phyloP scores from a whole-genome alignment of 768 basidiomycete genomes.

The Pulveroboletus sp. region DNA sequence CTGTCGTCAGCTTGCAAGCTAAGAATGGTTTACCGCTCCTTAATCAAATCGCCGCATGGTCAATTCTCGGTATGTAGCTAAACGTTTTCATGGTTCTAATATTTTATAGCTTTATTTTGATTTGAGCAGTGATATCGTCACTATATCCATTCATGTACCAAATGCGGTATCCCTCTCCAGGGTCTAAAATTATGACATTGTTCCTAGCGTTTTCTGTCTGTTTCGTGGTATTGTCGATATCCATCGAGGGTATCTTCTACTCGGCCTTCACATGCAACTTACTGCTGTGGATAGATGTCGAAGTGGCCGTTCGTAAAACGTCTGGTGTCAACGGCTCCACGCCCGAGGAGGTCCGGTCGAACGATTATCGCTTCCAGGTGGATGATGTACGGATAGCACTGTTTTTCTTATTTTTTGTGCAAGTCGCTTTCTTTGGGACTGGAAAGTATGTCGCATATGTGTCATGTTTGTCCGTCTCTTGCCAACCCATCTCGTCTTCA shows the following conservation, averaged over 20 bases:
- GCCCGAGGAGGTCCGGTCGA: neutral
- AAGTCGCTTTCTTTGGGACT: slow-evolving; percentile 81
- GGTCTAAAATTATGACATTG: slow-evolving; percentile 52
- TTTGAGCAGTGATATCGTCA: slow-evolving; percentile 48
- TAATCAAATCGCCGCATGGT: slow-evolving; percentile 65
- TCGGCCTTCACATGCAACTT: slow-evolving; percentile 61
- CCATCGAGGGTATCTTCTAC: slow-evolving; percentile 78
- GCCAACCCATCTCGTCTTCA: slow-evolving; percentile 24
- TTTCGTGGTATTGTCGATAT: slow-evolving; percentile 78
- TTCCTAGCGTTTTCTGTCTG: slow-evolving; percentile 71
- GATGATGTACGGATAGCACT: slow-evolving; percentile 71
- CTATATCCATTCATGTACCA: slow-evolving; percentile 44
- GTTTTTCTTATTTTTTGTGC: slow-evolving; percentile 83
- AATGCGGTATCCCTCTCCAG: slow-evolving; percentile 34
- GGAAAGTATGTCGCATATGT: slow-evolving; percentile 56
- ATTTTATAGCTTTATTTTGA: neutral
- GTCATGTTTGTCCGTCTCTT: neutral
- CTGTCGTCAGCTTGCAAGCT: slow-evolving; percentile 54
- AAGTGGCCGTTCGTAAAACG: slow-evolving; percentile 32
- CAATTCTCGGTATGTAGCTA: slow-evolving; percentile 48
- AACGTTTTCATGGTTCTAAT: neutral
- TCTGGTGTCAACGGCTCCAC: neutral
- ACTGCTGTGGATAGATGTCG: slow-evolving; percentile 63
- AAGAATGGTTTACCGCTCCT: slow-evolving; percentile 59
- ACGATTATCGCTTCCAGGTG: slow-evolving; percentile 41